Base-by-base conservation (phyloP, 2,329 filamentous ascomycete species). In the Talaromyces funiculosus region DNA sequence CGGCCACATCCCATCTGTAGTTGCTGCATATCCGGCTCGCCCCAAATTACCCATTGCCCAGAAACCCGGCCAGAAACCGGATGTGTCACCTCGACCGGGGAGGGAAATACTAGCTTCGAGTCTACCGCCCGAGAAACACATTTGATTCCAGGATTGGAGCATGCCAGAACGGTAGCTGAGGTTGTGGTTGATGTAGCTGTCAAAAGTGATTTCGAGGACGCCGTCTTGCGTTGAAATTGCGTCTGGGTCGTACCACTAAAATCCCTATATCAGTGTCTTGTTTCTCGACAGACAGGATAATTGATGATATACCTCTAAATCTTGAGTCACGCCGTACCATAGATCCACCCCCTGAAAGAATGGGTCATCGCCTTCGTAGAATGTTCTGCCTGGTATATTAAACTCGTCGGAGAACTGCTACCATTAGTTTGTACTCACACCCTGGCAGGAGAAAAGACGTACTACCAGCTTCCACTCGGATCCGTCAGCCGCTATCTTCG, bases 1-100 rank as follows among this genome's bases (percentile, higher is more conserved):
- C 0, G 87, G 87, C 87, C 87, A 90, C 72, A 89, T 79, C 4
- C 87, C 87, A 63, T 90, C 87, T 0, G 86, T 90, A 1, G 86
- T 88, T 9, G 86, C 83, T 33, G 84, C 80, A 71, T 88, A 88
- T 12, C 87, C 87, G 26, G 87, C 85, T 64, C 87, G 81, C 38
- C 84, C 87, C 22, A 90, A 79, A 67, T 90, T 90, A 4, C 87
- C 87, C 85, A 90, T 89, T 0, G 86, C 80, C 87, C 87, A 90
- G 72, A 89, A 88, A 72, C 87, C 87, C 43, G 87, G 87, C 87
- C 87, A 90, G 73, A 90, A 87, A 61, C 87, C 87, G 59, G 84
- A 80, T 14, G 84, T 81, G 64, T 89, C 85, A 49, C 87, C 87
- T 51, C 79, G 75, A 16, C 87, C 87, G 14, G 87, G 87, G 5